Conservation (phyloP, 768 basidiomycete species). For the Pholiota conissans region DNA sequence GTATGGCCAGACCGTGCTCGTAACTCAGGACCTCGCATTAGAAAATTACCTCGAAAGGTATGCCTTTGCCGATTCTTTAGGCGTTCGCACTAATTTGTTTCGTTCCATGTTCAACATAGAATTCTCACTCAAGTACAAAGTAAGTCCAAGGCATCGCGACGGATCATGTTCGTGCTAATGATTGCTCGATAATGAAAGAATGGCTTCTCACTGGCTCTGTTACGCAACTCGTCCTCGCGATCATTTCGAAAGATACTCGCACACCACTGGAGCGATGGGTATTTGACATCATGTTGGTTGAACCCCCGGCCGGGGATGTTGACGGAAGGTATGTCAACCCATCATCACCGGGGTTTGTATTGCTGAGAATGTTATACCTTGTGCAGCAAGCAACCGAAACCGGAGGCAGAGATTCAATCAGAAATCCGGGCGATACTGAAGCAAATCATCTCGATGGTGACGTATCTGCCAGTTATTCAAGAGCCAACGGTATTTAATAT, state of each 20-base stretch:
- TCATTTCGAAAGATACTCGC: conserved; percentile 92
- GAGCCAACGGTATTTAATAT: conserved; percentile 98
- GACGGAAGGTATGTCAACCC: conserved; percentile 35
- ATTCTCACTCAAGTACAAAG: conserved; percentile 92
- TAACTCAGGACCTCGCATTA: conserved; percentile 90
- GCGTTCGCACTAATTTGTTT: not conserved
- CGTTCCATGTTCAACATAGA: conserved; percentile 36
- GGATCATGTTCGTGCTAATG: not conserved
- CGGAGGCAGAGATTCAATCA: conserved; percentile 89
- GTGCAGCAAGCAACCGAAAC: conserved; percentile 57
- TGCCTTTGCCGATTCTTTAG: not conserved
- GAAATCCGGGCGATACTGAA: conserved; percentile 98
- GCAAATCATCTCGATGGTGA: conserved; percentile 96
- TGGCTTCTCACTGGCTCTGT: conserved; percentile 94
- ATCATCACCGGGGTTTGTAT: conserved; percentile 3
- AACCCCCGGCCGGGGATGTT: conserved; percentile 50
- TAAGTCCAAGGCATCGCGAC: conserved; percentile 37
- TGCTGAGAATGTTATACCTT: conserved; percentile 4
- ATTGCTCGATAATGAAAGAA: conserved; percentile 46
- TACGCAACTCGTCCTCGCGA: conserved; percentile 91
- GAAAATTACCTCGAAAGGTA: conserved; percentile 92
- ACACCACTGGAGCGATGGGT: conserved; percentile 97
- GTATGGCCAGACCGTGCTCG: conserved; percentile 93
- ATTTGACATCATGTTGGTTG: conserved; percentile 89
- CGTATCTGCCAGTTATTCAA: conserved; percentile 93